Evolutionary conservation across 495 filamentous ascomycete species (phyloP), one percentile per base, ranked within the genome.

Genomic region (Beverwykella pulmonaria): DNA sequence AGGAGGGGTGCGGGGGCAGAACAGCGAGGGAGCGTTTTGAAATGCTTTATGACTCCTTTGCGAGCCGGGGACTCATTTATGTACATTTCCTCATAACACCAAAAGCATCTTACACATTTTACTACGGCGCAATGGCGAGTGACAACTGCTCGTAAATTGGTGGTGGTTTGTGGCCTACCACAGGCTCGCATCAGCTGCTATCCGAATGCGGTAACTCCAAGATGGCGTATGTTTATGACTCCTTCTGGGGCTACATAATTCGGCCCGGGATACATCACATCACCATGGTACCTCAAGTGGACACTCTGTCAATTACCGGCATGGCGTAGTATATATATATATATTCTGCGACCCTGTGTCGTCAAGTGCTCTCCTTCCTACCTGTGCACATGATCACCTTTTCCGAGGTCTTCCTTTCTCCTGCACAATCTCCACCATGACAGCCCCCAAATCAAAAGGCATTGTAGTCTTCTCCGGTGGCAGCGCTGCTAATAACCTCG

Each of bases 401-500:
- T 12, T 50, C 20, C 9, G 7, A 22, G 22, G 7, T 55, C 29
- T 26, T 17, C 25, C 29, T 8, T 36, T 26, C 14, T 36, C 53
- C n/a, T 36, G 17, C 25, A 32, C 14, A 27, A 27, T 19, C 32
- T 47, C 20, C 25, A 41, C 27, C 5, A 57, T 65, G 69, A 68
- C 53, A 34, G 39, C 34, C 52, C 36, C 2, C 48, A 66, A 65
- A 49, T n/a, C 63, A 46, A 71, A 74, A 71, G 87, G 89, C 63
- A 88, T 95, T 65, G 89, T 91, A 49, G 88, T 94, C 36, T 90
- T 96, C 75, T 92, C 91, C 5, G 90, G 91, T 69, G 93, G 93
- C 41, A 96, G 90, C 48, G 93, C 93, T 29, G 92, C 93, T 0
- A 98, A 97, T 72, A 96, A 87, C 69, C 83, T 98, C 1, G 93